phyloP scores from a whole-genome alignment of 192 early-diverging fungal species.

The Mortierella hygrophila region DNA sequence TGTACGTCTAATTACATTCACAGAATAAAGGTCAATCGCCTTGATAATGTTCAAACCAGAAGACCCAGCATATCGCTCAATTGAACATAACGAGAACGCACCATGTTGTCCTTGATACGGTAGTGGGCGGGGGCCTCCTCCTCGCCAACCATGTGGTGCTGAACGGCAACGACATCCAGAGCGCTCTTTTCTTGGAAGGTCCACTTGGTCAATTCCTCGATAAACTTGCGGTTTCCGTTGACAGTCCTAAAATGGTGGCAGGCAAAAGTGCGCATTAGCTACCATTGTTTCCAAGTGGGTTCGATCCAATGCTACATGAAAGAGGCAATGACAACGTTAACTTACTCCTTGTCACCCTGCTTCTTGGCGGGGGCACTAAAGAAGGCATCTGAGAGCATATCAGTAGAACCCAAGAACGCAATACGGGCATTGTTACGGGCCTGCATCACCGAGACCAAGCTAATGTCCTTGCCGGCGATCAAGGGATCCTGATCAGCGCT shows the following conservation, averaged over 20 bases:
- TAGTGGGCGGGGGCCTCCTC: conserved; percentile 80
- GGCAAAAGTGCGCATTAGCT: background rate
- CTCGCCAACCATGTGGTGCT: conserved; percentile 78
- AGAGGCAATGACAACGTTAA: background rate
- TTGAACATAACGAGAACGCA: conserved; percentile 46
- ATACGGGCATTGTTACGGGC: conserved; percentile 91
- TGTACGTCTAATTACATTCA: conserved; percentile 73
- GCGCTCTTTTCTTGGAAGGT: conserved; percentile 93
- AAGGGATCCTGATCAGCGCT: conserved; percentile 47
- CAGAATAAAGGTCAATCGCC: too few species aligned
- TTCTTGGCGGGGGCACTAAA: conserved; percentile 30
- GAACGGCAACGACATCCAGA: conserved; percentile 74
- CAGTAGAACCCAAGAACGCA: conserved; percentile 83
- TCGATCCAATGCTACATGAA: background rate
- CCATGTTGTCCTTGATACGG: conserved; percentile 93
- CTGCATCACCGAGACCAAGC: conserved; percentile 89
- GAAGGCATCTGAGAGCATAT: conserved; percentile 86
- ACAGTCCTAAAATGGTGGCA: conserved; percentile 7
- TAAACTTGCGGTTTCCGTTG: conserved; percentile 81
- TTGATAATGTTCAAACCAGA: background rate
- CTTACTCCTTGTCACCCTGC: conserved; percentile 37
- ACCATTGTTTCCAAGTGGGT: background rate
- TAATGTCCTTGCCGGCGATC: conserved; percentile 72
- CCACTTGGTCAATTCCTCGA: conserved; percentile 85
- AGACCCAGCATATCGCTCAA: background rate